Percentiles rank a stretch among this genome's conserved stretches.
Evolutionary conservation across 306 rosid species (phyloP).

Genomic region (Medicago ruthenica): DNA sequence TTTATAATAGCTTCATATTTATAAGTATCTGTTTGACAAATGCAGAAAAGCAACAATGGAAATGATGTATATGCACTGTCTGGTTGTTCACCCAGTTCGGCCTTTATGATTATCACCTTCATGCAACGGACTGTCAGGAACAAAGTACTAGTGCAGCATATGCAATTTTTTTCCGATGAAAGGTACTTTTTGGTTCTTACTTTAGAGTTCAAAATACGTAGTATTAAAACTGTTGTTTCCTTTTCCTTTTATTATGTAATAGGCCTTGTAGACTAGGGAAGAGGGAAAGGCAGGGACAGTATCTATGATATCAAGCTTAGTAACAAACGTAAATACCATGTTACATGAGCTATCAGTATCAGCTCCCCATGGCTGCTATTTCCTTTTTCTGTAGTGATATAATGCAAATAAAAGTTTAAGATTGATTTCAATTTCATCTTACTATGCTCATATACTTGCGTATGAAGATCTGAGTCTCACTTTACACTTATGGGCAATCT

Average conservation of each 20-base stretch:
- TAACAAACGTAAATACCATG: too few species aligned
- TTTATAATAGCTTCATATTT: constrained; percentile 16
- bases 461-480: too few species aligned
- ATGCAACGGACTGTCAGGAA: constrained; percentile 81
- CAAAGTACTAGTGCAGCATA: constrained; percentile 79
- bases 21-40: constrained; percentile 44
- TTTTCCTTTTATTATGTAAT: constrained; percentile 1
- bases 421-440: too few species aligned
- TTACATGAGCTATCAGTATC: too few species aligned
- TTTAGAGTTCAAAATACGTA: constrained; percentile 16
- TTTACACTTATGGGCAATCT: too few species aligned
- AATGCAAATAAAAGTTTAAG: too few species aligned
- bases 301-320: too few species aligned
- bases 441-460: too few species aligned
- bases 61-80: constrained; percentile 88
- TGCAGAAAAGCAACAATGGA: constrained; percentile 84
- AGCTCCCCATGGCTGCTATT: too few species aligned
- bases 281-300: too few species aligned
- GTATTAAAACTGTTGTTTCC: constrained; percentile 12
- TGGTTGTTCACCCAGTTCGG: constrained; percentile 76
- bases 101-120: constrained; percentile 77
- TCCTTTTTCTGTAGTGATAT: too few species aligned
- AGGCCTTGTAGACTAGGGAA: too few species aligned
- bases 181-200: constrained; percentile 57
- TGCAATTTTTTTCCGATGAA: constrained; percentile 76